Conservation (phyloP, 2,329 filamentous ascomycete genomes). For the Xenosphaeropsis pyriputrescens region DNA sequence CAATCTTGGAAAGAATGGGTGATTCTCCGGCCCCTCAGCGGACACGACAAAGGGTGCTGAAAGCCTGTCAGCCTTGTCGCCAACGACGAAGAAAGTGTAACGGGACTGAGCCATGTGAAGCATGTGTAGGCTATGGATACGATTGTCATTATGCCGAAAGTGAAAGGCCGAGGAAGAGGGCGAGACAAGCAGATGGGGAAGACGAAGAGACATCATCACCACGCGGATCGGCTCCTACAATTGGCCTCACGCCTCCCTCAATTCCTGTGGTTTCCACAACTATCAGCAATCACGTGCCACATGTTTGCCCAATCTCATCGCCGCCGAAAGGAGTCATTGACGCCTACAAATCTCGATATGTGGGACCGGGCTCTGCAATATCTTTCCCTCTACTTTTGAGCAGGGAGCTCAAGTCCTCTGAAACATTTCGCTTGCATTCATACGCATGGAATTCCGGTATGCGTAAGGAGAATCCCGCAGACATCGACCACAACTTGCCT, state of each 20-base stretch:
- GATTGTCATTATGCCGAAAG: constrained; percentile 8
- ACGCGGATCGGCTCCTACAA: not conserved
- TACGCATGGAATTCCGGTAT: constrained; percentile 21
- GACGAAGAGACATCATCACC: constrained; percentile 1
- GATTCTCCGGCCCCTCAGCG: constrained; percentile 1
- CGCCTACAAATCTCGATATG: constrained; percentile 16
- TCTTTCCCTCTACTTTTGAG: constrained; percentile 19
- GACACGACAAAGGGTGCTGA: constrained; percentile 9
- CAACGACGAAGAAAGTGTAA: constrained; percentile 14
- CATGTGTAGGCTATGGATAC: constrained; percentile 11
- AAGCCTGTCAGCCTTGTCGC: constrained; percentile 11
- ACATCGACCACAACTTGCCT: constrained; percentile 10
- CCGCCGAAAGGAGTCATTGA: constrained; percentile 11
- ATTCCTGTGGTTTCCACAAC: constrained; percentile 1
- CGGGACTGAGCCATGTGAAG: constrained; percentile 9
- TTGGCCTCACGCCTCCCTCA: not conserved
- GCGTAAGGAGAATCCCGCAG: constrained; percentile 14
- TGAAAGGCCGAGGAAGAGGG: constrained; percentile 4
- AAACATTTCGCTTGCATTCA: constrained; percentile 20
- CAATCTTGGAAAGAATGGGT: too few species aligned
- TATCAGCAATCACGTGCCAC: not conserved
- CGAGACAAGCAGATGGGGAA: constrained; percentile 1
- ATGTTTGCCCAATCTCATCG: not conserved
- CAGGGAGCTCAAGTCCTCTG: constrained; percentile 15
- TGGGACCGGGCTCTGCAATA: constrained; percentile 17